Conservation (phyloP, 2,329 filamentous ascomycete species). For the Colletotrichum limetticola region DNA sequence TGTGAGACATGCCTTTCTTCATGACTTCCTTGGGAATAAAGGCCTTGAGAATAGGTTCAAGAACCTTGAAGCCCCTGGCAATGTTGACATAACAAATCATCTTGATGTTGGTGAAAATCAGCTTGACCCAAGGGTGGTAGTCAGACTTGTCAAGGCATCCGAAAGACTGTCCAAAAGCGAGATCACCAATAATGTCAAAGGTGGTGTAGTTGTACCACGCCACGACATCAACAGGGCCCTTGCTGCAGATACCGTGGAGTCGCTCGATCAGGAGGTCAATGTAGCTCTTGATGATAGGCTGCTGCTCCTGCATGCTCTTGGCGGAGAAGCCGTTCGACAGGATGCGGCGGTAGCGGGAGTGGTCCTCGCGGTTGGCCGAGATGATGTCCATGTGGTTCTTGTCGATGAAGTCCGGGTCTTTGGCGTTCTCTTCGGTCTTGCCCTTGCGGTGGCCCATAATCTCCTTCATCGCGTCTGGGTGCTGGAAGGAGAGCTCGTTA, state of each 20-base stretch:
- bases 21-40: conserved; percentile 12
- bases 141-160: conserved; percentile 38
- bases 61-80: neutral
- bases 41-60: conserved; percentile 8
- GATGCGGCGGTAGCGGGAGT: conserved; percentile 31
- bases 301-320: conserved; percentile 40
- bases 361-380: conserved; percentile 17
- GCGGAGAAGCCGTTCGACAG: conserved; percentile 40
- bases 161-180: conserved; percentile 44
- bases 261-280: conserved; percentile 50
- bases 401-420: conserved; percentile 1
- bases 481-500: conserved; percentile 50
- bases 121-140: conserved; percentile 30
- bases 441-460: conserved; percentile 47
- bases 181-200: conserved; percentile 45
- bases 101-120: conserved; percentile 38
- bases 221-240: conserved; percentile 37
- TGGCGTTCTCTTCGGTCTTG: conserved; percentile 19
- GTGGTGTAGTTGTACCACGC: conserved; percentile 43
- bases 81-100: neutral
- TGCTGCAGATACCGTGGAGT: conserved; percentile 43
- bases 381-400: conserved; percentile 36
- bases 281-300: conserved; percentile 47
- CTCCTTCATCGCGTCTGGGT: conserved; percentile 49
- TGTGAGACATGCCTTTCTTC: conserved; percentile 1